Evolutionary conservation across 2,329 filamentous ascomycete genomes (phyloP).

Genomic region (Cladorrhinum sp.): DNA sequence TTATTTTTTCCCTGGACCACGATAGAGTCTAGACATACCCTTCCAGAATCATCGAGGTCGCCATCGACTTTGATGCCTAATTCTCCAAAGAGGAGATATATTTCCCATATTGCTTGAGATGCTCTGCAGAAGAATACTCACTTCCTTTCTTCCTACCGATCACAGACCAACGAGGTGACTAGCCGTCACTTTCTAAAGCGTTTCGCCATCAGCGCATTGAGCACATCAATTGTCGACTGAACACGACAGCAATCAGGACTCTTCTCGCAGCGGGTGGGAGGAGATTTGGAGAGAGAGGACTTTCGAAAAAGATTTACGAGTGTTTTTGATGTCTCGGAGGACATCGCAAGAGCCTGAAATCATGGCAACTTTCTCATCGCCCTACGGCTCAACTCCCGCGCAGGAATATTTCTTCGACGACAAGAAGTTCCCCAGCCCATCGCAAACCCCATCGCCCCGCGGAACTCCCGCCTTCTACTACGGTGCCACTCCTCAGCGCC

Average conservation of each 20-base stretch:
- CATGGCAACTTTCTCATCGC: constrained; percentile 42
- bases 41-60: constrained; percentile 40
- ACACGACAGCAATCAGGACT: constrained; percentile 20
- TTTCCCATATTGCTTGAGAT: constrained; percentile 45
- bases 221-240: constrained; percentile 14
- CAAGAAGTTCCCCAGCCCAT: constrained; percentile 51
- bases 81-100: constrained; percentile 37
- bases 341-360: constrained; percentile 36
- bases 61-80: constrained; percentile 39
- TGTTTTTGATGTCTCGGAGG: constrained; percentile 31
- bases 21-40: constrained; percentile 36
- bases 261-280: constrained; percentile 22
- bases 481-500: constrained; percentile 48
- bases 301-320: constrained; percentile 6
- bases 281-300: constrained; percentile 15
- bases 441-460: constrained; percentile 56
- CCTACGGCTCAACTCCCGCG: constrained; percentile 45
- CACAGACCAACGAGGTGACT: constrained; percentile 59
- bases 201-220: constrained; percentile 46
- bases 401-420: constrained; percentile 51
- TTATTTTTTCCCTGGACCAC: constrained; percentile 34
- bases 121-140: constrained; percentile 54
- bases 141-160: constrained; percentile 57
- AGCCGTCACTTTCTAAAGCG: constrained; percentile 44
- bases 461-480: constrained; percentile 47